Conservation (phyloP, 768 basidiomycete genomes). For the Calocybe cyanea region DNA sequence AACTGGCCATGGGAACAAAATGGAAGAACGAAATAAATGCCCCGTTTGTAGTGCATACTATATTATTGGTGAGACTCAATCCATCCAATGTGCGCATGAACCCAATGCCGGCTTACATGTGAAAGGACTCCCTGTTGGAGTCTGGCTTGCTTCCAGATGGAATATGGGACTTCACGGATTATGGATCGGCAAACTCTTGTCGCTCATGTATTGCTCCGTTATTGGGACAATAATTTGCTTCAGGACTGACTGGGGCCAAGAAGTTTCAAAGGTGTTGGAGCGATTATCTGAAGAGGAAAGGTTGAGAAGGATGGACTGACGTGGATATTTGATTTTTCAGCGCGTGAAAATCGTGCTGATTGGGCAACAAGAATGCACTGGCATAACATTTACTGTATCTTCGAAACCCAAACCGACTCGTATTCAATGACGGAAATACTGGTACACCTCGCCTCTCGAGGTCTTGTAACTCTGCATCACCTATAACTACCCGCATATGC, state of each 20-base stretch:
- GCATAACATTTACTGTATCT: too few relatives aligned
- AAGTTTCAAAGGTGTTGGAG: conserved; percentile 40
- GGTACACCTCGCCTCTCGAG: too few relatives aligned
- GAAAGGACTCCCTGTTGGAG: conserved; percentile 57
- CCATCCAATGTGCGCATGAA: background rate
- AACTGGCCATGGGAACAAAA: too few relatives aligned
- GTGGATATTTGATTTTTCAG: background rate
- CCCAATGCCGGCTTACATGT: background rate
- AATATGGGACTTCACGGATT: conserved; percentile 50
- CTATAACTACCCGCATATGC: too few relatives aligned
- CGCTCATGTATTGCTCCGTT: conserved; percentile 36
- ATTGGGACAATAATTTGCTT: conserved; percentile 38
- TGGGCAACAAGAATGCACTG: too few relatives aligned
- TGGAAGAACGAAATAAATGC: too few relatives aligned
- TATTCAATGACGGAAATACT: too few relatives aligned
- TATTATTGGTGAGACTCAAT: conserved; percentile 4
- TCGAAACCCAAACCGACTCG: too few relatives aligned
- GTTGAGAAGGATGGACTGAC: background rate
- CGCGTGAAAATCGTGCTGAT: too few relatives aligned
- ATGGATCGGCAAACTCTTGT: conserved; percentile 59
- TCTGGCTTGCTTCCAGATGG: conserved; percentile 50
- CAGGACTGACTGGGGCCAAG: conserved; percentile 46
- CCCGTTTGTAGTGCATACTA: conserved; percentile 8
- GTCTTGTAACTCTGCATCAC: too few relatives aligned
- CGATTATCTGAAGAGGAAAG: conserved; percentile 6